Conservation (phyloP, 1,284 basidiomycete species). For the Pseudomicrostroma phylloplanum region DNA sequence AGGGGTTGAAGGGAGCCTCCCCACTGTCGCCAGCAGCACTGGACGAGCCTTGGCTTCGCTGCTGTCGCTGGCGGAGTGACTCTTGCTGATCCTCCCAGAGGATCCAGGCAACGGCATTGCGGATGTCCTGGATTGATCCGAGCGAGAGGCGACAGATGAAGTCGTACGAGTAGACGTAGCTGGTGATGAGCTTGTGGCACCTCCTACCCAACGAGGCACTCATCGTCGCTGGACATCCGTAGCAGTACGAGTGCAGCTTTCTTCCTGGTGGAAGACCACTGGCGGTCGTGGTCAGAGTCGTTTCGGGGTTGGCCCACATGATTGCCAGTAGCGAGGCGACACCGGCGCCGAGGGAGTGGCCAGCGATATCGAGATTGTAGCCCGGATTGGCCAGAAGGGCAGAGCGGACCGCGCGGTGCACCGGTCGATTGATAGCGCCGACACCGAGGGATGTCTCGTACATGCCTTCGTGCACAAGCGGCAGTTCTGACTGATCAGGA, state of each 20-base stretch:
- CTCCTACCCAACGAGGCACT: conserved; percentile 60
- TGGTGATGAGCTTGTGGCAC: conserved; percentile 62
- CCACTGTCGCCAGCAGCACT: background rate
- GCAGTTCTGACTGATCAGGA: too few species aligned
- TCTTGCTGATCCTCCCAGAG: conserved; percentile 60
- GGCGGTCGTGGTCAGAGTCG: conserved; percentile 21
- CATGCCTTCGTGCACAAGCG: conserved; percentile 60
- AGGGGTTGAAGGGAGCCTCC: conserved; percentile 2
- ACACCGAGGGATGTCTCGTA: conserved; percentile 69
- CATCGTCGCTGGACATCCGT: conserved; percentile 66
- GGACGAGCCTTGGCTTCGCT: background rate
- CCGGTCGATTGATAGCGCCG: conserved; percentile 68
- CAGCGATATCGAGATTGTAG: conserved; percentile 59
- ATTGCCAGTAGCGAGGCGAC: conserved; percentile 70
- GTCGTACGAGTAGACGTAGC: conserved; percentile 74
- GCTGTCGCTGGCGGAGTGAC: background rate
- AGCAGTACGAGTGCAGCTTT: conserved; percentile 68
- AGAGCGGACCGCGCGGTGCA: conserved; percentile 66
- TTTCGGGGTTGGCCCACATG: conserved; percentile 66
- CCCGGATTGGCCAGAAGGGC: conserved; percentile 64
- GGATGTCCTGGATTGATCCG: conserved; percentile 69
- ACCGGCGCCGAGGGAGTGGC: conserved; percentile 82
- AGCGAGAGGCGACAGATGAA: conserved; percentile 70
- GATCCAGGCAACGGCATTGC: conserved; percentile 68
- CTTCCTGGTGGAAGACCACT: conserved; percentile 62